Conservation (phyloP, 441 rosid genomes). For the Bruguiera hainesii region DNA sequence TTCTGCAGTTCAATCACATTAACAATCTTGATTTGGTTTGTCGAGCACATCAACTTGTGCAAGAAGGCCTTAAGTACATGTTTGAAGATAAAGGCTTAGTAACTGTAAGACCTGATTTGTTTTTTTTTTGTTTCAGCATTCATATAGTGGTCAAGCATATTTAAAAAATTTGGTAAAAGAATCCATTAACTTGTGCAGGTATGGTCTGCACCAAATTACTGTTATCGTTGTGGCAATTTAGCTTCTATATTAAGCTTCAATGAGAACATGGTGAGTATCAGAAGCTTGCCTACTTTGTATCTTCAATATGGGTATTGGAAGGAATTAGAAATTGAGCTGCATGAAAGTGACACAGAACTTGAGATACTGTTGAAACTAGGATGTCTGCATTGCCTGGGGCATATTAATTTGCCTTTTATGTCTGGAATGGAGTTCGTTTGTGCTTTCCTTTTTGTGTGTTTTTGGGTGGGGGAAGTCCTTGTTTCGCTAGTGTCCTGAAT, state of each 20-base stretch:
- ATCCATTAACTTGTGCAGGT: conserved; percentile 50
- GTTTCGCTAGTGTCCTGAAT: no score
- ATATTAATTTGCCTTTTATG: no score
- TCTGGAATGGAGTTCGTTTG: no score
- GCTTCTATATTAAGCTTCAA: conserved; percentile 98
- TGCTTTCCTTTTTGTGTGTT: no score
- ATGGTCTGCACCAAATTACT: conserved; percentile 99
- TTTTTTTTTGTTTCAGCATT: neutral
- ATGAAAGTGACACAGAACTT: no score
- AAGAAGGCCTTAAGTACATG: conserved; percentile 99
- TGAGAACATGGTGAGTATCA: conserved; percentile 82
- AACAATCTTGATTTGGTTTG: conserved; percentile 97
- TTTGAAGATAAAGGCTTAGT: conserved; percentile 99
- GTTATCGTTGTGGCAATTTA: conserved; percentile 98
- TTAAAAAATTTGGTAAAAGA: conserved; percentile 21
- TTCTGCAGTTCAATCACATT: conserved; percentile 82
- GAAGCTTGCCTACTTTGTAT: conserved; percentile 1
- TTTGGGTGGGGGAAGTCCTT: no score
- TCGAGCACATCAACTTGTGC: conserved; percentile 99
- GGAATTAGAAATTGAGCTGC: neutral
- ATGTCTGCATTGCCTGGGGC: no score
- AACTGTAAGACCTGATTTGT: conserved; percentile 52
- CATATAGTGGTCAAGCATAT: conserved; percentile 9
- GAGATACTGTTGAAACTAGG: no score
- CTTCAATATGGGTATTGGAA: neutral